Percentiles rank a stretch among this genome's conserved stretches.
Evolutionary conservation across 164 flowering plant species (phyloP).

Genomic region (Saururus chinensis): DNA sequence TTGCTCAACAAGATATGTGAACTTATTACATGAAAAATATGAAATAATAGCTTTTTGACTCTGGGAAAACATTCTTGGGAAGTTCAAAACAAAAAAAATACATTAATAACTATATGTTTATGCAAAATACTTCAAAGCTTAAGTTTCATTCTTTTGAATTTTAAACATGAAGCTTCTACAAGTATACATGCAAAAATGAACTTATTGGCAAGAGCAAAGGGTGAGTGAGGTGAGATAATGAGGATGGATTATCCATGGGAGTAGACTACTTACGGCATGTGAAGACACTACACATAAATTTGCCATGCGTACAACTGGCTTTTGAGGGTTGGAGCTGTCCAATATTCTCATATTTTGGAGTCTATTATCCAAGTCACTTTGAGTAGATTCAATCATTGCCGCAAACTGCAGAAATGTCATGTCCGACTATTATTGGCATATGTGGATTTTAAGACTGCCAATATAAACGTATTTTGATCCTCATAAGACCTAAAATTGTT

Average conservation of each 20-base stretch:
- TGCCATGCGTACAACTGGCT: conserved; percentile 96
- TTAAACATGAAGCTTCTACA: too few relatives aligned
- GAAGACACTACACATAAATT: conserved; percentile 93
- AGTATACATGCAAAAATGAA: too few relatives aligned
- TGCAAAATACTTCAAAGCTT: too few relatives aligned
- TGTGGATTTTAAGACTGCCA: not conserved
- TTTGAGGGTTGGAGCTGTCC: conserved; percentile 75
- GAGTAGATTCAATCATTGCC: conserved; percentile 36
- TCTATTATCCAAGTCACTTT: conserved; percentile 61
- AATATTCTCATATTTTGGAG: conserved; percentile 52
- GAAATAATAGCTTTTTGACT: not conserved
- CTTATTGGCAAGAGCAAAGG: too few relatives aligned
- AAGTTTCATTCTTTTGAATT: too few relatives aligned
- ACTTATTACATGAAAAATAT: not conserved
- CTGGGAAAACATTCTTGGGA: too few relatives aligned
- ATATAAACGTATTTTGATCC: too few relatives aligned
- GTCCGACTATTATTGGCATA: not conserved
- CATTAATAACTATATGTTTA: too few relatives aligned
- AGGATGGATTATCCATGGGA: too few relatives aligned
- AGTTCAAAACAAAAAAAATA: too few relatives aligned
- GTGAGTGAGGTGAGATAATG: too few relatives aligned
- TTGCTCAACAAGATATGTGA: not conserved
- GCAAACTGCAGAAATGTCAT: conserved; percentile 47
- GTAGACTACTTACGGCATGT: conserved; percentile 48
- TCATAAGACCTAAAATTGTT: too few relatives aligned